Evolutionary conservation across 1,284 basidiomycete species (phyloP).

Genomic region (Baeospora myosura): DNA sequence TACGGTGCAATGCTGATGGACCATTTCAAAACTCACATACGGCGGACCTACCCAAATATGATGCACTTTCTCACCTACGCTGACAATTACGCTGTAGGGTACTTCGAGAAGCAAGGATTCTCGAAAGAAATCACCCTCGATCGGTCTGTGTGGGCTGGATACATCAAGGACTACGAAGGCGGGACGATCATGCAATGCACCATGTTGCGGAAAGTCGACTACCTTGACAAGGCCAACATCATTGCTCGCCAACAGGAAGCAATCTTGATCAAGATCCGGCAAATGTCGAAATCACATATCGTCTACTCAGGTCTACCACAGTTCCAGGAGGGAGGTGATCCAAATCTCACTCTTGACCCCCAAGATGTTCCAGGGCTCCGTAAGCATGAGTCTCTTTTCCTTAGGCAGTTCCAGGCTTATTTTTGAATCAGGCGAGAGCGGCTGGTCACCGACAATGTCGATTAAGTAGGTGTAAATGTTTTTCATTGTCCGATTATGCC

Average conservation of each 20-base stretch:
- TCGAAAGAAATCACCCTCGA: slow-evolving; percentile 93
- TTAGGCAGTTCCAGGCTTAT: slow-evolving; percentile 7
- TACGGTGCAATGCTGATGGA: slow-evolving; percentile 99
- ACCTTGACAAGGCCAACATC: slow-evolving; percentile 77
- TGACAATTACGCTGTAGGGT: slow-evolving; percentile 98
- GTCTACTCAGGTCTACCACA: slow-evolving; percentile 78
- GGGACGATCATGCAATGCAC: slow-evolving; percentile 99
- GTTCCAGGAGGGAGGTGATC: slow-evolving; percentile 56
- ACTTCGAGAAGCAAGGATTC: slow-evolving; percentile 99
- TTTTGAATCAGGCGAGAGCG: slow-evolving; percentile 65
- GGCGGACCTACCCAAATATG: slow-evolving; percentile 73
- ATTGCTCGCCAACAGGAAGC: slow-evolving; percentile 84
- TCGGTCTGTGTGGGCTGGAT: slow-evolving; percentile 92
- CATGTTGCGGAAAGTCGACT: slow-evolving; percentile 88
- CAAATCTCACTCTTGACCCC: slow-evolving; percentile 49
- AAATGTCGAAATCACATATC: slow-evolving; percentile 82
- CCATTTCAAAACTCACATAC: slow-evolving; percentile 93
- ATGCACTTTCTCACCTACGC: slow-evolving; percentile 97
- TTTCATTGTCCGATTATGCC: not conserved
- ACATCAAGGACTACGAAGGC: slow-evolving; percentile 99
- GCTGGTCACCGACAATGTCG: slow-evolving; percentile 88
- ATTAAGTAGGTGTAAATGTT: slow-evolving; percentile 56
- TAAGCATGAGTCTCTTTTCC: slow-evolving; percentile 29
- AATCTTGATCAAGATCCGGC: slow-evolving; percentile 82
- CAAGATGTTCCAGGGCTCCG: slow-evolving; percentile 81